These are phyloP conservation scores for Angomonas ambiguus DNA, from an alignment of 208 protist genomes.

Conservation along the genomic window DNA sequence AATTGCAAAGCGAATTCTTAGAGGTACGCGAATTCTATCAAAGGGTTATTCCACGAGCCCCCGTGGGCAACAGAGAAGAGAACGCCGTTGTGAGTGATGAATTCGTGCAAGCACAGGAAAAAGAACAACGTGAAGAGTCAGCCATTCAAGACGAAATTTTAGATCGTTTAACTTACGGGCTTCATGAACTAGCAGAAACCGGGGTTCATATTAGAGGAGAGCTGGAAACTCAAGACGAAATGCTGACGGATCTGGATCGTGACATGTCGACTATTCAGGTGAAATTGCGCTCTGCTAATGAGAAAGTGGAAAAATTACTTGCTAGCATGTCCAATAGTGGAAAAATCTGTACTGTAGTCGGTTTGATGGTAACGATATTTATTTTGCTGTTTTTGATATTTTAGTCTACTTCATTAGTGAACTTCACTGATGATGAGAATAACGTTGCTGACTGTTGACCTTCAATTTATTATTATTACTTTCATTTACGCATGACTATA, in stretches of 20 bases:
- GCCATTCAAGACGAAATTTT: conserved; percentile 70
- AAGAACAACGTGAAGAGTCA: conserved; percentile 53
- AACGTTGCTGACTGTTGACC: background rate
- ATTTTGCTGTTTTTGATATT: conserved; percentile 46
- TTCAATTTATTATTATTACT: no score
- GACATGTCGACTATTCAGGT: conserved; percentile 62
- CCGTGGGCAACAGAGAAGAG: conserved; percentile 8
- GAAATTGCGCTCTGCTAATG: conserved; percentile 62
- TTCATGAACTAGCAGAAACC: conserved; percentile 73
- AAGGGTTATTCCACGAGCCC: conserved; percentile 7
- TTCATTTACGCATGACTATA: no score
- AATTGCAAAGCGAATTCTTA: conserved; percentile 43
- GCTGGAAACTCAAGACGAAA: conserved; percentile 52
- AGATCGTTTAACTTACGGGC: conserved; percentile 66
- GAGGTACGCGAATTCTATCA: conserved; percentile 22
- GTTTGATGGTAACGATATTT: conserved; percentile 44
- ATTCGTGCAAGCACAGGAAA: conserved; percentile 54
- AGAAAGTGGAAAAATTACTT: conserved; percentile 81
- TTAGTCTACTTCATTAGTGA: background rate
- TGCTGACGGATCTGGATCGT: conserved; percentile 61
- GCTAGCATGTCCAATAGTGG: conserved; percentile 75
- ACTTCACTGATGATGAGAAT: no score
- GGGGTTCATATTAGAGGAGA: conserved; percentile 79
- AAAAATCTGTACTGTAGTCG: conserved; percentile 76
- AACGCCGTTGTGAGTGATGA: conserved; percentile 21